Percentiles rank a stretch among this genome's conserved stretches.
Conservation (phyloP, 1,139 yeast genomes). For the Trichomonascaceae sp. region DNA sequence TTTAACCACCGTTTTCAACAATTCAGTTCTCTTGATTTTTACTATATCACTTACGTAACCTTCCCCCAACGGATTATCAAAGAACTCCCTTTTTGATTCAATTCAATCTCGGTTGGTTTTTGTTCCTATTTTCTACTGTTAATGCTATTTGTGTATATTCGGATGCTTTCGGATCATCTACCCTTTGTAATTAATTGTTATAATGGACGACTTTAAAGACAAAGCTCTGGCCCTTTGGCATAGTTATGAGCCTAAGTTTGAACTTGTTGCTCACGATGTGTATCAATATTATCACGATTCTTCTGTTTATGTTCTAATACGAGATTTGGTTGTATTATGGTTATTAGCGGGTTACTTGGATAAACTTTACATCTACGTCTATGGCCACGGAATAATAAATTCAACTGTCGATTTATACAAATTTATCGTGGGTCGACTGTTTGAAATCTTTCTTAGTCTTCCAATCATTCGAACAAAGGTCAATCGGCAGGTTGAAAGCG, state of each 20-base stretch:
- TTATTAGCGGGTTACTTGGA: constrained; percentile 15
- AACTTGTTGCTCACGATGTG: background rate
- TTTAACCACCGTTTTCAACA: too few species aligned
- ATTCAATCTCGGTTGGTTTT: too few species aligned
- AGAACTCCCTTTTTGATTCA: background rate
- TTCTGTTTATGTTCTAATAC: constrained; percentile 9
- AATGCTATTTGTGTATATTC: background rate
- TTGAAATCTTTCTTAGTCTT: constrained; percentile 18
- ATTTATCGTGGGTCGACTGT: constrained; percentile 12
- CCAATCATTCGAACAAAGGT: constrained; percentile 56
- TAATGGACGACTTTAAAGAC: background rate
- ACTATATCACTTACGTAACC: background rate
- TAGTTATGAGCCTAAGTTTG: background rate
- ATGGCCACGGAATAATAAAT: constrained; percentile 13
- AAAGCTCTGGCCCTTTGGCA: background rate
- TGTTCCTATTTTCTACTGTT: background rate
- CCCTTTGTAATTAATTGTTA: background rate
- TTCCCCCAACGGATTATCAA: background rate
- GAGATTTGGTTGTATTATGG: constrained; percentile 22
- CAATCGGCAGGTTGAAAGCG: constrained; percentile 50
- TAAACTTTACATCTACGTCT: constrained; percentile 14
- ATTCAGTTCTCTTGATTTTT: too few species aligned
- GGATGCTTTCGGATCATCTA: background rate
- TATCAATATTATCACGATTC: constrained; percentile 1
- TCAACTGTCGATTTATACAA: constrained; percentile 11